Evolutionary conservation across 305 asterid species (phyloP).

Genomic region (Fraxinus velutina): DNA sequence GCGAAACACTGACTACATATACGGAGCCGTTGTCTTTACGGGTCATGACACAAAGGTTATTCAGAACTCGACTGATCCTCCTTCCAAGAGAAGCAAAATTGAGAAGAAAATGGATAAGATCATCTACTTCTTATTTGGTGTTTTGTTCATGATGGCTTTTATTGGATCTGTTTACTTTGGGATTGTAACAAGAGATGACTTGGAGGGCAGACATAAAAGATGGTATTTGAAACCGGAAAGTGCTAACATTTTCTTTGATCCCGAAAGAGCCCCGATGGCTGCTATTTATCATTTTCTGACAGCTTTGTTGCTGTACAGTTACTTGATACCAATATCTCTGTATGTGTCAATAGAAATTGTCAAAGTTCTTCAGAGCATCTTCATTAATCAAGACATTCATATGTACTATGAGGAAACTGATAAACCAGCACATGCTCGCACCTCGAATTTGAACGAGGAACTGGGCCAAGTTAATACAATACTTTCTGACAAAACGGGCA

Average conservation of each 20-base stretch:
- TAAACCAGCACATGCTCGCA: constrained; percentile 86
- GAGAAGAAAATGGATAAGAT: constrained; percentile 84
- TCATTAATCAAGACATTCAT: constrained; percentile 67
- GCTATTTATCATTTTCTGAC: constrained; percentile 75
- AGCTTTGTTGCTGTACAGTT: constrained; percentile 64
- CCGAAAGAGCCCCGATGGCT: constrained; percentile 62
- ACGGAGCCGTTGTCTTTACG: constrained; percentile 80
- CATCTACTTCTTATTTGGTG: constrained; percentile 67
- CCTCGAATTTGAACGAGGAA: constrained; percentile 89
- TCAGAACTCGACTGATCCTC: constrained; percentile 88
- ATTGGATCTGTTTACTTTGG: constrained; percentile 81
- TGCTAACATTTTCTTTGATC: constrained; percentile 67
- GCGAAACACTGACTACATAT: constrained; percentile 74
- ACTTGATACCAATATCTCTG: constrained; percentile 82
- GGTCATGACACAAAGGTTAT: constrained; percentile 96
- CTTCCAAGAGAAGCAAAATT: constrained; percentile 84
- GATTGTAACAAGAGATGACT: constrained; percentile 56
- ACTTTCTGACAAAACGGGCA: constrained; percentile 92
- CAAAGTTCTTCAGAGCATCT: constrained; percentile 83
- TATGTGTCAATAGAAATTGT: constrained; percentile 88
- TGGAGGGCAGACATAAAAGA: constrained; percentile 41
- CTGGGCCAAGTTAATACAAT: constrained; percentile 87
- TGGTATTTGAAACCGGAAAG: constrained; percentile 73
- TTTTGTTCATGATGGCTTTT: constrained; percentile 59
- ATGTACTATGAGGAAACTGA: constrained; percentile 91